Base-by-base conservation (phyloP, 2,329 filamentous ascomycete species). In the Aotearoamyces nothofagi region DNA sequence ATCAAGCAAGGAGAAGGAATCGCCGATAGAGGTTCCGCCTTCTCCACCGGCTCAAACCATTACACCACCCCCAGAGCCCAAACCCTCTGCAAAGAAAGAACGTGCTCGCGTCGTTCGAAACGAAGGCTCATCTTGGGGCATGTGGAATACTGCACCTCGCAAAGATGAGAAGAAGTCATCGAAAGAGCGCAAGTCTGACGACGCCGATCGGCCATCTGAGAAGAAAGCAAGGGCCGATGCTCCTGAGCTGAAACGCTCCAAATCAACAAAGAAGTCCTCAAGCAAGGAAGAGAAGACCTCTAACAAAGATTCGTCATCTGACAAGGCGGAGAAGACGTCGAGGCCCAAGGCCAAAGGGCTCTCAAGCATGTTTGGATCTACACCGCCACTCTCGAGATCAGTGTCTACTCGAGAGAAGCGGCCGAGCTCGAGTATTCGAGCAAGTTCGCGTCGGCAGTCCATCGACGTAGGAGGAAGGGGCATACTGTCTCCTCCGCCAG, bases 31-130 rank as follows among this genome's bases (percentile, higher is more conserved):
- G 33, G 24, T 55, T 15, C 48, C 50, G 11, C 44, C 53, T 29
- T 48, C 49, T 15, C 50, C 50, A 16, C 47, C 47, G 4, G 55
- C 58, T 4, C 57, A 58, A 13, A 63, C 67, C 28, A 54, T 52
- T 22, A 60, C 62, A 17, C 47, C 58, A 26, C 60, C 63, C 4
- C 55, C 68, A 10, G 69, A 74, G 28, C 55, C 63, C 9, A 71
- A 61, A 35, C 69, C 66, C 29, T 49, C 60, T 4, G 62, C 62
- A 3, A 81, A 72, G 54, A 92, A 78, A 49, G 80, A 92, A 38
- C 77, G 83, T 9, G 58, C 78, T 15, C 82, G 77, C 45, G 69
- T 84, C 38, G 79, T 72, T 41, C 78, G 81, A 33, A 75, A 78
- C 20, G 64, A 68, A 33, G 63, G 63, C 19, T 61, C 68, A 9